Conservation (phyloP, 495 filamentous ascomycete genomes). For the Pseudotulostoma volvatum region DNA sequence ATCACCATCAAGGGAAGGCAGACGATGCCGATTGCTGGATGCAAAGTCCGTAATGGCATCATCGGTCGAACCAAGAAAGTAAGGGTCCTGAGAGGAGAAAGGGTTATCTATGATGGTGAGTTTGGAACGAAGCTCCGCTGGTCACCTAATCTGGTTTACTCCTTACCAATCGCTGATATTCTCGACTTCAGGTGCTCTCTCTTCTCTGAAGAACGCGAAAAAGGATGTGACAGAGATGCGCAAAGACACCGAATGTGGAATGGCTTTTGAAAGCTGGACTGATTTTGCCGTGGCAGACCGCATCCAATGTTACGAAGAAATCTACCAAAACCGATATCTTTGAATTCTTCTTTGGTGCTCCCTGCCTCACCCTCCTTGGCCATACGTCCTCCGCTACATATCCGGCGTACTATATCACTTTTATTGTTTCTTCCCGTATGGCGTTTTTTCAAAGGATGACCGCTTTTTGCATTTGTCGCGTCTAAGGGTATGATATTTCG, state of each 20-base stretch:
- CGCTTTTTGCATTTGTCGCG: too few species aligned
- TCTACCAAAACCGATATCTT: conserved; percentile 47
- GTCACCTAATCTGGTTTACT: background rate
- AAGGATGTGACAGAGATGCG: conserved; percentile 77
- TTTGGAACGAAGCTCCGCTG: conserved; percentile 8
- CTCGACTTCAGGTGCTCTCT: conserved; percentile 53
- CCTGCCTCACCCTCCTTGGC: conserved; percentile 2
- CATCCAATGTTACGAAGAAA: conserved; percentile 74
- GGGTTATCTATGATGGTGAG: conserved; percentile 68
- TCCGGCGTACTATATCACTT: too few species aligned
- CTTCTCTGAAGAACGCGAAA: conserved; percentile 78
- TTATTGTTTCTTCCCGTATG: too few species aligned
- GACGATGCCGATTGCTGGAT: conserved; percentile 65
- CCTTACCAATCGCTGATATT: background rate
- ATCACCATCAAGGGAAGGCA: conserved; percentile 60
- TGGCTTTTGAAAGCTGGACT: conserved; percentile 66
- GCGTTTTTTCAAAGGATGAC: too few species aligned
- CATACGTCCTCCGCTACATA: too few species aligned
- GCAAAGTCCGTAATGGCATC: conserved; percentile 68
- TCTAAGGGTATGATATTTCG: too few species aligned
- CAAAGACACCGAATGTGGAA: conserved; percentile 85
- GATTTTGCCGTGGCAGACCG: conserved; percentile 68
- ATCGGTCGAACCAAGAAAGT: conserved; percentile 45
- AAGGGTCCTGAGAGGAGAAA: conserved; percentile 51
- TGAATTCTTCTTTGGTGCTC: conserved; percentile 10